A percentile compares a stretch with the other conserved stretches of the same genome.
Conservation (phyloP, 23 red algal genomes). For the Gracilariopsis chorda region DNA sequence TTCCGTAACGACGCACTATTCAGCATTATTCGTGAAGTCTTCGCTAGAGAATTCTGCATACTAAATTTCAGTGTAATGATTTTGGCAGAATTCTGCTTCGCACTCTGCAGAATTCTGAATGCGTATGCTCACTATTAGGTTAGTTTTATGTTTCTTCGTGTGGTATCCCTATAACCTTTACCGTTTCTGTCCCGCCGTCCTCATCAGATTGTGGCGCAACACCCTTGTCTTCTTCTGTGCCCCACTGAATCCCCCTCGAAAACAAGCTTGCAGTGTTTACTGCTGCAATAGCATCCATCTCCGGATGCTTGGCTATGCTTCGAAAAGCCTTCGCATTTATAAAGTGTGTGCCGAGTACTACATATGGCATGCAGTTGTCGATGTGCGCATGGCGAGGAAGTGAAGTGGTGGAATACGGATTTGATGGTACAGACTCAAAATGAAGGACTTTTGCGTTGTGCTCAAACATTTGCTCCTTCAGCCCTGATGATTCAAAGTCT, state of each 20-base stretch:
- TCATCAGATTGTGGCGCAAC: too few relatives aligned
- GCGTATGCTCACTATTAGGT: too few relatives aligned
- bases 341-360: conserved; percentile 52
- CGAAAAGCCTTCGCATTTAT: conserved; percentile 41
- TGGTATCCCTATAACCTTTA: too few relatives aligned
- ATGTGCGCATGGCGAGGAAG: conserved; percentile 25
- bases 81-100: too few relatives aligned
- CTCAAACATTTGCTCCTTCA: conserved; percentile 55
- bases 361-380: conserved; percentile 21
- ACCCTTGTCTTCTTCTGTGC: background rate
- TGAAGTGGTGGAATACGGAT: background rate
- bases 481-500: conserved; percentile 12
- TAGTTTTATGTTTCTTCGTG: too few relatives aligned
- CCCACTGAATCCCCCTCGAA: conserved; percentile 47
- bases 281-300: conserved; percentile 59
- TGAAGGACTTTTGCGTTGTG: background rate
- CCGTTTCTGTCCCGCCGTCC: too few relatives aligned
- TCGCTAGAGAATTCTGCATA: too few relatives aligned
- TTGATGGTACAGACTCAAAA: conserved; percentile 7
- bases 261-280: conserved; percentile 63
- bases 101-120: too few relatives aligned
- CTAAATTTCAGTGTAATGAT: too few relatives aligned
- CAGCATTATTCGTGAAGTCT: too few relatives aligned
- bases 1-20: too few relatives aligned
- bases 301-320: conserved; percentile 29